These are phyloP conservation scores for Ceratobasidium sp. DNA, from an alignment of 1,284 basidiomycete genomes.

Conservation along the genomic window DNA sequence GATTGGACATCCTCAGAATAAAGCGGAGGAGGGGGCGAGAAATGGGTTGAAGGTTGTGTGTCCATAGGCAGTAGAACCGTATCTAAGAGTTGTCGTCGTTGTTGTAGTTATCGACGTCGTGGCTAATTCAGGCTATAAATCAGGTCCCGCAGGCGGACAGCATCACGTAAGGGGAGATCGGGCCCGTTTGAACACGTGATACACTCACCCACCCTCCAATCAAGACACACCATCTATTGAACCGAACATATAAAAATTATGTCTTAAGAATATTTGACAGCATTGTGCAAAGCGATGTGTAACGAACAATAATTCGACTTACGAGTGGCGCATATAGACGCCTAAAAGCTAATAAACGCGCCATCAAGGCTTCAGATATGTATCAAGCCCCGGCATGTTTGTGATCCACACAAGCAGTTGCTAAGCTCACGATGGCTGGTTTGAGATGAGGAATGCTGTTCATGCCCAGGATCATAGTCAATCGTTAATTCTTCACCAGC, in stretches of 20 bases:
- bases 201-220: no score
- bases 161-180: constrained; percentile 26
- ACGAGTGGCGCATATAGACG: neutral
- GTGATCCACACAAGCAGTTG: constrained; percentile 15
- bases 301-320: neutral
- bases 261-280: no score
- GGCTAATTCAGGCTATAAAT: constrained; percentile 11
- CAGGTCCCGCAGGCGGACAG: constrained; percentile 16
- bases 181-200: neutral
- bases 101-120: constrained; percentile 8
- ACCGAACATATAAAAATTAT: neutral
- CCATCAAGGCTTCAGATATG: neutral
- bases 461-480: constrained; percentile 34
- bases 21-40: constrained; percentile 8
- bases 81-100: neutral
- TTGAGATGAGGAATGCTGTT: neutral
- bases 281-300: neutral
- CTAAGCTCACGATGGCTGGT: neutral
- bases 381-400: constrained; percentile 17
- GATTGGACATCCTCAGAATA: constrained; percentile 31
- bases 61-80: constrained; percentile 9
- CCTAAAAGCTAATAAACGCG: neutral
- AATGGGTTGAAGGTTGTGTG: constrained; percentile 9
- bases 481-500: constrained; percentile 38
- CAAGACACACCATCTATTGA: constrained; percentile 11